Base-by-base conservation (phyloP, 768 basidiomycete species). In the Brasilioporus rufonigricans region DNA sequence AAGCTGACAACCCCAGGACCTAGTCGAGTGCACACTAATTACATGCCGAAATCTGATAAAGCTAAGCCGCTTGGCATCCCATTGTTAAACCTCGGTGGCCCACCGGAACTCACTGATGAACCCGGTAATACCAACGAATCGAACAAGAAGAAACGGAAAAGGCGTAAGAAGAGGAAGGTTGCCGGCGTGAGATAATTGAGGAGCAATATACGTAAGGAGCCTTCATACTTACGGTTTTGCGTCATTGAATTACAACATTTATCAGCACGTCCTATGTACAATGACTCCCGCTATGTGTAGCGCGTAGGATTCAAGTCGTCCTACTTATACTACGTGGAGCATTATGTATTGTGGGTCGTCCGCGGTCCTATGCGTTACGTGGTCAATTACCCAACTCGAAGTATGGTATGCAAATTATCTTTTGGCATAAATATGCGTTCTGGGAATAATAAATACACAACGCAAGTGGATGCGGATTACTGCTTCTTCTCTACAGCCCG, bases 61-160 rank as follows among this genome's bases (percentile, higher is more conserved):
- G 53, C 44, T 35, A 57, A 57, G 26, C 48, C 27, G 33, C 44
- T 56, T 45, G 50, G 73, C 47, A 54, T 73, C 4, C 79, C 82
- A 14, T 56, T 87, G 19, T 70, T 88, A 26, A 87, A 87, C 61
- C 74, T 87, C 12, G 70, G 68, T 38, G 82, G 82, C 2, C 80
- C 79, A 24, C 79, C 76, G 48, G 73, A 67, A 36, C 44, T 46
- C 33, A 36, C 18, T 19, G 53, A 54, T 45, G 44, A 48, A 26
- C 32, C 53, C 57, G 70, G 59, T 40, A 52, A 59, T 49, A 38
- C 46, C 23, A 53, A 36, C 44, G 48, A 55, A 54, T 43, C 46
- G 56, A 57, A 56, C 32, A 71, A 63, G 64, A 85, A 80, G 73
- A 86, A 76, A 58, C 75, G 80, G 8, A 80, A 71, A 66, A 73